Evolutionary conservation across 2,329 filamentous ascomycete species (phyloP).

Genomic region (Neopestalotiopsis rosae): DNA sequence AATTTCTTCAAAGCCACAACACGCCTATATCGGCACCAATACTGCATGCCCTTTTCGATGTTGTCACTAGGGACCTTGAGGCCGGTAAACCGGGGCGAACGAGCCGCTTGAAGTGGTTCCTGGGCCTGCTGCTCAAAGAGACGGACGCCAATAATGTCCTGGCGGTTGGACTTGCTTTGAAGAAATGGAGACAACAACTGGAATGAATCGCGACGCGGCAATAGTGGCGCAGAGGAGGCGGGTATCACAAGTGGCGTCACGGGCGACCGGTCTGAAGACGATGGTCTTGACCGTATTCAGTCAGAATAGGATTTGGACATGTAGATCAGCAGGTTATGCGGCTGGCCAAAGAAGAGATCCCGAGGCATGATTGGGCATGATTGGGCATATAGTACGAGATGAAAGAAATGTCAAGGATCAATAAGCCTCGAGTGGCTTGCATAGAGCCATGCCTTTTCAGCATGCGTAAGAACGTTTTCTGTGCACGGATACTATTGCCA

Average conservation of each 20-base stretch:
- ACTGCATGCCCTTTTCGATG: slow-evolving; percentile 37
- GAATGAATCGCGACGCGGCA: background rate
- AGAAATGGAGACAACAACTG: slow-evolving; percentile 24
- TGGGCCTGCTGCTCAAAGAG: slow-evolving; percentile 36
- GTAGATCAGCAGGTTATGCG: background rate
- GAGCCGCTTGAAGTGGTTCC: slow-evolving; percentile 41
- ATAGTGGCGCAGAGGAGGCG: background rate
- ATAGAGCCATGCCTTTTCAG: background rate
- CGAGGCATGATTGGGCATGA: background rate
- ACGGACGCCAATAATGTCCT: slow-evolving; percentile 31
- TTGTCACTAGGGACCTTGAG: slow-evolving; percentile 42
- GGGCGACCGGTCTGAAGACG: slow-evolving; percentile 2
- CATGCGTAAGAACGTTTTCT: background rate
- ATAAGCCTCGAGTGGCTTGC: background rate
- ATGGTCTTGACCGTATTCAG: background rate
- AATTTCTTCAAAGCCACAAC: slow-evolving; percentile 32
- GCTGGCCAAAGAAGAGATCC: background rate
- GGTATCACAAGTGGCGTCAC: background rate
- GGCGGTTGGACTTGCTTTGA: slow-evolving; percentile 25
- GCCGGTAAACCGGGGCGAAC: slow-evolving; percentile 39
- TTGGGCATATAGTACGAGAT: background rate
- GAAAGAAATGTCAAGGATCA: background rate
- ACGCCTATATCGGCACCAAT: slow-evolving; percentile 28
- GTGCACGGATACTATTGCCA: background rate
- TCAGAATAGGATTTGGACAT: background rate